Base-by-base conservation (phyloP, 495 filamentous ascomycete genomes). In the Tuber magnatum region DNA sequence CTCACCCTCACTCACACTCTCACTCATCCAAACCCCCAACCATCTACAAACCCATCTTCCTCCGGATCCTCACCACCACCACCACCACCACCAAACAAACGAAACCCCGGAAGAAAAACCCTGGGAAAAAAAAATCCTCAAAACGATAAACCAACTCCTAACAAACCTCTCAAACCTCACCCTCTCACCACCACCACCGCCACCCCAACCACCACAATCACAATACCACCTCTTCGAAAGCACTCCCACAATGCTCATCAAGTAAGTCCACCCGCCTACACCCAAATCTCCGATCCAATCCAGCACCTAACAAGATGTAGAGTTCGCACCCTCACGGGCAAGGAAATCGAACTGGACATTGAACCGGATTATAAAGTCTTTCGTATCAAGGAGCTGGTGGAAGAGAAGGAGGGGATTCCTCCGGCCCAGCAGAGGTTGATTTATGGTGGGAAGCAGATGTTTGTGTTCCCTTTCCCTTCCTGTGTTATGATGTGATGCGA, bases 361-460 rank as follows among this genome's bases (percentile, higher is more conserved):
- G 95, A 99, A 86, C 86, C 89, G 14, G 91, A 94, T 80, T 94
- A 97, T 86, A 96, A 93, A 87, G 92, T 98, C 81, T 91, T 92
- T 68, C 89, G 92, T 79, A 97, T 99, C 87, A 99, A 99, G 87
- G 96, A 98, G 86, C 92, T 93, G 76, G 95, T 99, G 48, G 95
- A 99, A 84, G 95, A 98, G 86, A 97, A 97, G 83, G 96, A 98
- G 84, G 95, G 95, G 40, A 98, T 99, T 83, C 95, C 95, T 42
- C 95, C 95, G 28, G 94, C 97, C 39, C 95, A 99, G 84, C 95
- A 99, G 86, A 90, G 96, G 48, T 86, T 99, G 71, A 99, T 99
- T 82, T 97, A 89, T 81, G 93, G 94, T 68, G 95, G 95, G 77
- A 99, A 99, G 85, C 95, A 99, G 83, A 97, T 99, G 95, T 97